A percentile compares a stretch with the other conserved stretches of the same genome.
Evolutionary conservation across 2,329 filamentous ascomycete genomes (phyloP).

Genomic region (Penicillium frequentans): DNA sequence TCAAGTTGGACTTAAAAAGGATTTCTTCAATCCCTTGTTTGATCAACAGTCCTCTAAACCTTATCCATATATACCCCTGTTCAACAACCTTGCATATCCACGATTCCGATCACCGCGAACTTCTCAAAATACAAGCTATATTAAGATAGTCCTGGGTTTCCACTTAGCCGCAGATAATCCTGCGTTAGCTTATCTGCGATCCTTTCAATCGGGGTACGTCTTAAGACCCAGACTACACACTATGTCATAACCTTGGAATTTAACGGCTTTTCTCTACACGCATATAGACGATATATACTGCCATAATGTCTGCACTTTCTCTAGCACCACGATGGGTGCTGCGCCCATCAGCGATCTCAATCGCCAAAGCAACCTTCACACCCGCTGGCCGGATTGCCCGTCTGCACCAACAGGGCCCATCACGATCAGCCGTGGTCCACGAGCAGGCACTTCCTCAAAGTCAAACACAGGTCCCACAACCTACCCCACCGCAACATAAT

Average conservation of each 20-base stretch:
- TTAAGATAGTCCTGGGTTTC: neutral
- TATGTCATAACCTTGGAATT: neutral
- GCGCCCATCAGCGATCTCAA: slow-evolving; percentile 6
- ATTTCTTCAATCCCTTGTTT: neutral
- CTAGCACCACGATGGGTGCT: slow-evolving; percentile 11
- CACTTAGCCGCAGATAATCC: slow-evolving; percentile 11
- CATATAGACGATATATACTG: neutral
- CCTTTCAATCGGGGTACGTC: neutral
- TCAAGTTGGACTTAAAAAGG: slow-evolving; percentile 1
- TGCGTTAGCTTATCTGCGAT: slow-evolving; percentile 8
- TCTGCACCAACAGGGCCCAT: slow-evolving; percentile 24
- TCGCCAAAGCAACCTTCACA: neutral
- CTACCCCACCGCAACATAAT: slow-evolving; percentile 4
- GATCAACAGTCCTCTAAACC: neutral
- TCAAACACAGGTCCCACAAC: slow-evolving; percentile 11
- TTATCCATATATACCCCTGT: neutral
- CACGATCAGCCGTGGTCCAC: slow-evolving; percentile 24
- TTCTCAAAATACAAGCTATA: neutral
- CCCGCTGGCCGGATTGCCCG: slow-evolving; percentile 4
- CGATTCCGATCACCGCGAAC: neutral
- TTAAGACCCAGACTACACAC: neutral
- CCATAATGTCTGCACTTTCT: slow-evolving; percentile 8
- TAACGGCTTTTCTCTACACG: neutral
- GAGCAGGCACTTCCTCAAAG: slow-evolving; percentile 21
- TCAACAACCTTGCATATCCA: neutral